A percentile compares a stretch with the other conserved stretches of the same genome.
These are phyloP conservation scores for Cryptosporidium canis DNA, from an alignment of 169 alveolate genomes.

Conservation along the genomic window DNA sequence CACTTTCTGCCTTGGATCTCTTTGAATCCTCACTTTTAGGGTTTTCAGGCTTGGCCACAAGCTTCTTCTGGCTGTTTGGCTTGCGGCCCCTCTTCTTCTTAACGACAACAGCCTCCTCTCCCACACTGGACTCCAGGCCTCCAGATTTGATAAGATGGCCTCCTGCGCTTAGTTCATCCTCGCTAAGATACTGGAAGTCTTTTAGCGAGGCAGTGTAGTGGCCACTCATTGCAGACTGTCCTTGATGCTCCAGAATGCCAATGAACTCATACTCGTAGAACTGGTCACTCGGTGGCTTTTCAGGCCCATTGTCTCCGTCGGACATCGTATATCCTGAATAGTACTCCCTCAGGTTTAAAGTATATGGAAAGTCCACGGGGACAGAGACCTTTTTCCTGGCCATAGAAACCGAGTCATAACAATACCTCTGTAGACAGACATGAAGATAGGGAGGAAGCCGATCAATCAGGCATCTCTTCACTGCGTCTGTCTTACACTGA, in stretches of 20 bases:
- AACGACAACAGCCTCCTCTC: not conserved
- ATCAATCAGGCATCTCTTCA: conserved; percentile 31
- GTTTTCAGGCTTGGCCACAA: not conserved
- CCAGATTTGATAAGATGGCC: not conserved
- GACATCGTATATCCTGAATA: not conserved
- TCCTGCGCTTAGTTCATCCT: not conserved
- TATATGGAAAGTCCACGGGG: conserved; percentile 59
- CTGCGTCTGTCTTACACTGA: conserved; percentile 43
- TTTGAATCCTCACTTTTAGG: not conserved
- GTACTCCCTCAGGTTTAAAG: conserved; percentile 7
- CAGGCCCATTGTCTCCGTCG: not conserved
- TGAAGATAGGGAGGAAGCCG: conserved; percentile 69
- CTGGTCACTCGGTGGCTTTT: not conserved
- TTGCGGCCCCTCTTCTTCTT: conserved; percentile 27
- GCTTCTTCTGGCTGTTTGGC: conserved; percentile 25
- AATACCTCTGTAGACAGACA: conserved; percentile 62
- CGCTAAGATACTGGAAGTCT: conserved; percentile 32
- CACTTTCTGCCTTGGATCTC: conserved; percentile 7
- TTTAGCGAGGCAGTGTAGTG: conserved; percentile 68
- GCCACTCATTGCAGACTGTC: conserved; percentile 71
- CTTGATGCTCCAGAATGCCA: conserved; percentile 69
- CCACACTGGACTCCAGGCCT: not conserved
- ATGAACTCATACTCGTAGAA: conserved; percentile 49
- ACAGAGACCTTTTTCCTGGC: conserved; percentile 60
- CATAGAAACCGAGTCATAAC: conserved; percentile 29